Percentiles rank a stretch among this genome's conserved stretches.
Conservation (phyloP, 2,329 filamentous ascomycete genomes). For the Botrytis aclada region DNA sequence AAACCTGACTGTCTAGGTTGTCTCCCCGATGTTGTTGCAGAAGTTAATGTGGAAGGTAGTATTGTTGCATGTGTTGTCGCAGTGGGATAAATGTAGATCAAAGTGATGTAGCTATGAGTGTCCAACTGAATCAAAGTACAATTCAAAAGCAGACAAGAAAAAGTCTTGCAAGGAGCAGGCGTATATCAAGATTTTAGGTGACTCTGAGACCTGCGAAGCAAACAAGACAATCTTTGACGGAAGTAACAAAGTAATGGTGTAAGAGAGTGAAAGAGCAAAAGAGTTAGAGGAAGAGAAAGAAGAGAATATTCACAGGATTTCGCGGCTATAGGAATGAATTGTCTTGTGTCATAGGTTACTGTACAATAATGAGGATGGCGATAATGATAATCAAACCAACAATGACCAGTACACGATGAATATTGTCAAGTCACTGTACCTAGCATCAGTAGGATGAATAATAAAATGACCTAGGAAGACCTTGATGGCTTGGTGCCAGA, state of each 20-base stretch:
- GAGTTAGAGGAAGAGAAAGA: not conserved
- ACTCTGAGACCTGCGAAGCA: not conserved
- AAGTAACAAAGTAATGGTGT: not conserved
- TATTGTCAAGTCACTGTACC: not conserved
- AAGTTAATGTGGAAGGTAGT: not conserved
- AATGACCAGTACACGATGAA: not conserved
- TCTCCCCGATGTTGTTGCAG: not conserved
- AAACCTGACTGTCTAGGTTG: not conserved
- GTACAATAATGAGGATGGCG: not conserved
- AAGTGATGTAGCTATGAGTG: not conserved
- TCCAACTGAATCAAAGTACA: not conserved
- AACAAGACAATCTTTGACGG: not conserved
- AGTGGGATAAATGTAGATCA: not conserved
- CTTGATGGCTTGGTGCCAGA: not conserved
- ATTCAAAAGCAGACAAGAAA: not conserved
- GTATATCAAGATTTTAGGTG: not conserved
- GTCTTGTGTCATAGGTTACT: not conserved
- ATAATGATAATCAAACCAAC: not conserved
- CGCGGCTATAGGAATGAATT: not conserved
- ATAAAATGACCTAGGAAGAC: not conserved
- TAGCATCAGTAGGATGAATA: not conserved
- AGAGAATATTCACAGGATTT: not conserved
- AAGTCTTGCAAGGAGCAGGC: not conserved
- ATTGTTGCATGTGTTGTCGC: not conserved
- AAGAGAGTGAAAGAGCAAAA: not conserved